phyloP scores from a whole-genome alignment of 1,139 yeast species.

The Debaryomycetaceae sp. region DNA sequence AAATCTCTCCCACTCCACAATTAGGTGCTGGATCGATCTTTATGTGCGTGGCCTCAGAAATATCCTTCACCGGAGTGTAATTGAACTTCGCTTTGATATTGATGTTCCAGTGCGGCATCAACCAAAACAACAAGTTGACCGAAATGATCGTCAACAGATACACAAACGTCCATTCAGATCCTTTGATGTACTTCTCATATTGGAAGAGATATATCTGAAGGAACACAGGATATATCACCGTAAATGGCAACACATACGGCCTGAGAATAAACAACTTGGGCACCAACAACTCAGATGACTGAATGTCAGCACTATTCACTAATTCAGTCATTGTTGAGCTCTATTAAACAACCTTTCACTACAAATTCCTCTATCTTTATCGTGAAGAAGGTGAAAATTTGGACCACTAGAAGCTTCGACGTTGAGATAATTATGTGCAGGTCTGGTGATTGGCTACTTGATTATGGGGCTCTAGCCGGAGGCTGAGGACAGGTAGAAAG shows the following conservation, averaged over 20 bases:
- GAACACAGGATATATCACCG: conserved; percentile 74
- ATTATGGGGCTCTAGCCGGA: too few relatives aligned
- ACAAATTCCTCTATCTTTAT: neutral
- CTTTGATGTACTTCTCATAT: conserved; percentile 80
- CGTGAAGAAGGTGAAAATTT: neutral
- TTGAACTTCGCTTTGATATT: conserved; percentile 70
- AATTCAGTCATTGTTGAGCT: conserved; percentile 29
- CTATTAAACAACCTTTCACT: neutral
- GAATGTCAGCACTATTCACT: conserved; percentile 58
- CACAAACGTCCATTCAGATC: conserved; percentile 85
- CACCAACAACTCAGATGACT: conserved; percentile 66
- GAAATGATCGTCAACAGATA: conserved; percentile 73
- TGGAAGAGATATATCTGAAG: conserved; percentile 60
- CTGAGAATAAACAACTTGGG: conserved; percentile 59
- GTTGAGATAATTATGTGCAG: too few relatives aligned
- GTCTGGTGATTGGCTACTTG: too few relatives aligned
- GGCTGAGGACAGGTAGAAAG: too few relatives aligned
- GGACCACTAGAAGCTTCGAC: neutral
- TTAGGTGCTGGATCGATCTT: conserved; percentile 81
- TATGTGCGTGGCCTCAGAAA: conserved; percentile 67
- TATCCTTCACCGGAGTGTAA: conserved; percentile 47
- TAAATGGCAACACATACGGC: conserved; percentile 85
- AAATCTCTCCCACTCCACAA: conserved; percentile 82
- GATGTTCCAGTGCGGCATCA: conserved; percentile 96
- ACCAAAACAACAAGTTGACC: conserved; percentile 71